These are phyloP conservation scores for Clathrus columnatus DNA, from an alignment of 768 basidiomycete species.

Conservation along the genomic window DNA sequence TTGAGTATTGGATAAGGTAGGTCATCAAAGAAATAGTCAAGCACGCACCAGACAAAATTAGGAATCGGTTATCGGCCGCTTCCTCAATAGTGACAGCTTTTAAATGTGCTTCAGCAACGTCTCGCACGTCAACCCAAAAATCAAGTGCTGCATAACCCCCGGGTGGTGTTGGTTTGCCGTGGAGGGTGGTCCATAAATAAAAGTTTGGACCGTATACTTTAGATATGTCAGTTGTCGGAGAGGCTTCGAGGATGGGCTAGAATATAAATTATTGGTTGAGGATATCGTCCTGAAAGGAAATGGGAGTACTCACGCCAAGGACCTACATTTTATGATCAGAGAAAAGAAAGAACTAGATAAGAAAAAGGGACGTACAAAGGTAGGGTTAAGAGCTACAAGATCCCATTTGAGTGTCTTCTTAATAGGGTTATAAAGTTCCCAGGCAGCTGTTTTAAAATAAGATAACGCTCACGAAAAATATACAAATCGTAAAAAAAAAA, in stretches of 20 bases:
- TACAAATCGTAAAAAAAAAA: conserved; percentile 26
- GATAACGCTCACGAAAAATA: background rate
- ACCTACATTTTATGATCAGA: background rate
- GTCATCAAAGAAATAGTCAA: background rate
- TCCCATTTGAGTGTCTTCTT: conserved; percentile 40
- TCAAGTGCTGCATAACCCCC: background rate
- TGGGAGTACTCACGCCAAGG: conserved; percentile 17
- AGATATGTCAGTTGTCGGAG: background rate
- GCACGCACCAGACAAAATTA: conserved; percentile 31
- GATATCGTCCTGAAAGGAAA: conserved; percentile 27
- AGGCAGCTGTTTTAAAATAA: conserved; percentile 31
- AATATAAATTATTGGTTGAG: too few relatives aligned
- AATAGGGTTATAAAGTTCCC: conserved; percentile 38
- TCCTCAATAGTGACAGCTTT: background rate
- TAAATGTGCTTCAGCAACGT: background rate
- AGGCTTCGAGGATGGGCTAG: too few relatives aligned
- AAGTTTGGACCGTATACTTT: background rate
- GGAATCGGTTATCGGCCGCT: conserved; percentile 41
- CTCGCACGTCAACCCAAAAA: background rate
- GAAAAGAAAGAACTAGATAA: background rate
- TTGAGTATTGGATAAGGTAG: too few relatives aligned
- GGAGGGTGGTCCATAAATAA: background rate
- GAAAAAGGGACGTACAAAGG: conserved; percentile 28
- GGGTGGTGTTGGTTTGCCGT: conserved; percentile 26
- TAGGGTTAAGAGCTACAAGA: conserved; percentile 46